phyloP scores from a whole-genome alignment of 441 rosid species.

The Corymbia citriodora region DNA sequence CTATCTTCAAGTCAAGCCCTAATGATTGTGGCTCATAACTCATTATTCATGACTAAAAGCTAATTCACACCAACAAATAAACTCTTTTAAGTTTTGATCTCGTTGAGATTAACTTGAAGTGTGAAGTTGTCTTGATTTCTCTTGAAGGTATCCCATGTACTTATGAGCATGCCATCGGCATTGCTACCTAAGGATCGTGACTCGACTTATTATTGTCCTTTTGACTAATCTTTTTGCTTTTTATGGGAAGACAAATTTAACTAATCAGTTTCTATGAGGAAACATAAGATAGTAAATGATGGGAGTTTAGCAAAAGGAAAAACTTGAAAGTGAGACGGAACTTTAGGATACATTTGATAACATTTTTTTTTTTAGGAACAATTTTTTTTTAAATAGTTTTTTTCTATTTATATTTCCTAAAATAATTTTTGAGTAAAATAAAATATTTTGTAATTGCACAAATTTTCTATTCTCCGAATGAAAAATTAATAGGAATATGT shows the following conservation, averaged over 20 bases:
- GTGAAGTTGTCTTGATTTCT: not conserved
- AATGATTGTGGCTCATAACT: not conserved
- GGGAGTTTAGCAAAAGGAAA: not conserved
- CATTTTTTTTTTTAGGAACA: too few species aligned
- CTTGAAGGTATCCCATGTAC: not conserved
- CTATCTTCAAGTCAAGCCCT: conserved; percentile 15
- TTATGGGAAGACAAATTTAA: not conserved
- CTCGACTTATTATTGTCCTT: not conserved
- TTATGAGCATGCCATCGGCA: not conserved
- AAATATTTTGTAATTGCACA: too few species aligned
- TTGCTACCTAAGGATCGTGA: not conserved
- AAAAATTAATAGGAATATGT: too few species aligned
- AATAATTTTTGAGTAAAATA: too few species aligned
- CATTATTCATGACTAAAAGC: not conserved
- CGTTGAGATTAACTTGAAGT: not conserved
- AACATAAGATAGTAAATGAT: too few species aligned
- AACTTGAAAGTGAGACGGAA: not conserved
- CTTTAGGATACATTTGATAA: not conserved
- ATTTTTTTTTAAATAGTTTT: too few species aligned
- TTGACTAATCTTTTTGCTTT: too few species aligned
- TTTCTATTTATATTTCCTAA: too few species aligned
- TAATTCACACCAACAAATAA: not conserved
- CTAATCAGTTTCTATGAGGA: not conserved
- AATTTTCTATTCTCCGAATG: too few species aligned
- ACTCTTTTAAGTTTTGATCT: not conserved